Evolutionary conservation across 2,329 filamentous ascomycete species (phyloP), one percentile per base, ranked within the genome.

Genomic region (Colletotrichum lindemuthianum): DNA sequence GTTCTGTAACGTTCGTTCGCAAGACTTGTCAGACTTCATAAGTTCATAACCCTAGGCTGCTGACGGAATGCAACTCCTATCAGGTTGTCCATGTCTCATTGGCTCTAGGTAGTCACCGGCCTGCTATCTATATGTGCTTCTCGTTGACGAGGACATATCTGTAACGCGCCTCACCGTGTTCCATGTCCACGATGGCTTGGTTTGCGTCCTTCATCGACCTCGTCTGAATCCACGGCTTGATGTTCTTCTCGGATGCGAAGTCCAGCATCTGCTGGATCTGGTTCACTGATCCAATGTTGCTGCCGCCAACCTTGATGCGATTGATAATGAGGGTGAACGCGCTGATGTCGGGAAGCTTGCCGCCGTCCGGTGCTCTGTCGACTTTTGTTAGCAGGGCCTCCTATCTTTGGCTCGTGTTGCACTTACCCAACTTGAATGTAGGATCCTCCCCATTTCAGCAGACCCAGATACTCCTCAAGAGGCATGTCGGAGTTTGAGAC

Each of bases 361-460:
- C 78, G 43, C 84, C 82, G 70, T 92, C 90, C 0, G 90, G 90
- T 1, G 85, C 85, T 39, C 73, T 58, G 24, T 5, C 13, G 8
- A 2, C 37, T n/a, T 10, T 50, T 33, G 33, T 11, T 6, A 39
- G 8, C n/a, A 8, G 6, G 1, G 12, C 2, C 12, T 74, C 10
- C 39, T 47, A 48, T 10, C 33, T 39, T 70, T 24, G 11, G 15
- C 63, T 52, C 10, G 66, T 33, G 60, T 67, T 51, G 90, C 2
- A 50, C 55, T 43, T 11, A 58, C 55, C 59, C 90, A 52, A 92
- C 82, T 75, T 91, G 87, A 60, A 92, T 82, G 72, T 90, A 87
- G 6, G 81, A 81, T 15, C 90, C 89, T 55, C 85, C 81, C 9
- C 81, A 76, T 67, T 84, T 82, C n/a, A 92, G 78, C 8, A 92